Evolutionary conservation across 192 early-diverging fungal genomes (phyloP), one percentile per base, ranked within the genome.

Genomic region (Diversispora epigaea): DNA sequence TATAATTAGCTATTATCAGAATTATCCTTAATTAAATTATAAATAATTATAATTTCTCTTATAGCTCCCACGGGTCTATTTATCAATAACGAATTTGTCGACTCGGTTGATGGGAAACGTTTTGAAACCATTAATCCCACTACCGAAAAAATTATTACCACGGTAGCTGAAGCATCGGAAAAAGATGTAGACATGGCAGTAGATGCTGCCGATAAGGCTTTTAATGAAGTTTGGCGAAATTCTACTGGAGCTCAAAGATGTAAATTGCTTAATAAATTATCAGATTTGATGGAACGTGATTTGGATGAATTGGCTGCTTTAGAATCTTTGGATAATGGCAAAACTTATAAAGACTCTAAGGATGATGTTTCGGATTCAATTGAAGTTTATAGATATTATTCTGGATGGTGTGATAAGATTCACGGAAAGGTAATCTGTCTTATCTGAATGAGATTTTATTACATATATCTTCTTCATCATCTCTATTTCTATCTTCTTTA

Each of bases 301-400:
- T 68, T 81, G 11, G 83, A 82, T 57, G 77, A 83, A 54, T 57
- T 93, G 21, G 85, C 86, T 3, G 79, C 71, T 12, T 80, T 92
- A 19, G 93, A 95, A 79, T 86, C 90, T 4, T 79, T 82, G 49
- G 93, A 94, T 77, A 92, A 92, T 72, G 94, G 93, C 10, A 94
- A 94, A 78, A 86, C 89, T 4, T 76, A 93, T 52, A 75, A 67
- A 43, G 78, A 88, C 14, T 88, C 94, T 22, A 77, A 82, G 11
- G 55, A 66, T 21, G 93, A 95, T 63, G 87, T 96, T 19, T 84
- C 88, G 8, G 79, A 81, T 47, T 83, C 86, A 17, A 79, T 88
- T 17, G 81, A 82, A 25, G 87, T 87, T 73, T 87, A 93, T 80
- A 85, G 93, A 73, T 93, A 92, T 84, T 96, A 89, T 86, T 91